phyloP scores from a whole-genome alignment of 352 stramenopile genomes.

The Phytophthora fragariaefolia region DNA sequence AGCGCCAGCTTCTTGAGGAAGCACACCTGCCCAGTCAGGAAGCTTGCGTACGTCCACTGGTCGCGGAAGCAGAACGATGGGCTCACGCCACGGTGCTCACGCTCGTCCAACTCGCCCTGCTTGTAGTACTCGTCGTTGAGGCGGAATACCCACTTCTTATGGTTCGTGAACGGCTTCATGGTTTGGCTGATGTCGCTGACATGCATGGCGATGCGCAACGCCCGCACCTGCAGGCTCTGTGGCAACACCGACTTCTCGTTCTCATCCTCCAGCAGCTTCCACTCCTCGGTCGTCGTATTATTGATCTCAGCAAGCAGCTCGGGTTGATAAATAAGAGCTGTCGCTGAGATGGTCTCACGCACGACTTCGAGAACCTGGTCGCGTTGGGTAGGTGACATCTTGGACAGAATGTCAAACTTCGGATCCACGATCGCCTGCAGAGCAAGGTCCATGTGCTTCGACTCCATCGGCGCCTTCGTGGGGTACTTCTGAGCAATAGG shows the following conservation, averaged over 20 bases:
- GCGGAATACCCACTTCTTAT: slow-evolving; percentile 77
- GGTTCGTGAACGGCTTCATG: slow-evolving; percentile 81
- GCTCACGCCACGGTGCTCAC: slow-evolving; percentile 43
- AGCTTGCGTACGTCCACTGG: slow-evolving; percentile 54
- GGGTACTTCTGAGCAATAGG: slow-evolving; percentile 65
- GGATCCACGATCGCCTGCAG: slow-evolving; percentile 56
- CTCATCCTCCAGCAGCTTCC: slow-evolving; percentile 41
- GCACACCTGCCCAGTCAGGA: slow-evolving; percentile 62
- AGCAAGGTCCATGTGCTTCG: slow-evolving; percentile 74
- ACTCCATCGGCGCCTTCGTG: slow-evolving; percentile 73
- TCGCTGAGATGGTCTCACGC: slow-evolving; percentile 73
- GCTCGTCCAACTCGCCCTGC: slow-evolving; percentile 71
- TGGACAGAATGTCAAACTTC: slow-evolving; percentile 60
- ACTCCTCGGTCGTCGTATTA: slow-evolving; percentile 46
- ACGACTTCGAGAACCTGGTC: slow-evolving; percentile 65
- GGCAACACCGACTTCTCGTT: slow-evolving; percentile 40
- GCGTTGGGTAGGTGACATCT: slow-evolving; percentile 55
- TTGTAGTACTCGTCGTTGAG: slow-evolving; percentile 77
- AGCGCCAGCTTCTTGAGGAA: slow-evolving; percentile 68
- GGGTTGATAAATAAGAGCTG: slow-evolving; percentile 82
- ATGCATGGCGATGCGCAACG: slow-evolving; percentile 75
- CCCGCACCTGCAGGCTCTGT: slow-evolving; percentile 55
- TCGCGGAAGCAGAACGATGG: slow-evolving; percentile 64
- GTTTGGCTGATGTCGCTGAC: slow-evolving; percentile 86
- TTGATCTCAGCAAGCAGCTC: slow-evolving; percentile 68